Base-by-base conservation (phyloP, 768 basidiomycete genomes). In the Hypholoma sublateritium region DNA sequence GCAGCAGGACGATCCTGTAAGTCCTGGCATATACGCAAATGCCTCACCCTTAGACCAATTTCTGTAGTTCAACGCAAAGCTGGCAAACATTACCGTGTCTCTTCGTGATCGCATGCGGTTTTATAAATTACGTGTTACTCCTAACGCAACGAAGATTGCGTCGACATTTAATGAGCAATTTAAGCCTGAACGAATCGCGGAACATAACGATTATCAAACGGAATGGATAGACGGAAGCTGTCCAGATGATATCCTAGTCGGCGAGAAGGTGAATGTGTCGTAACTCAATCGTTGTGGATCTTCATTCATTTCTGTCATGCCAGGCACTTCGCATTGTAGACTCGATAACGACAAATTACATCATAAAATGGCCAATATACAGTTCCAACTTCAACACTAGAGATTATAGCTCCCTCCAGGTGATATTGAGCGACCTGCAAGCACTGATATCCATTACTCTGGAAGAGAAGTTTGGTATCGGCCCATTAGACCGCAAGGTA, bases 91-190 rank as follows among this genome's bases (percentile, higher is more conserved):
- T 17, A 81, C 81, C 1, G 71, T 83, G 39, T 91, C 91, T 3
- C 77, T 93, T 41, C 84, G 89, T 22, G 91, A 92, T 53, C 77
- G 91, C 51, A 92, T 93, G 91, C 80, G 86, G 28, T 93, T 93
- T 68, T 93, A 93, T 72, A 92, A 92, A 69, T 76, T 92, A 55
- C 82, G 81, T 51, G 88, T 86, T 53, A 93, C 85, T 21, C 87
- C 78, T 19, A 88, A 85, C 68, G 88, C 84, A 41, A 82, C 83
- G 5, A 77, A 75, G 48, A 86, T 90, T 43, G 90, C 89, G 0
- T 82, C 86, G 5, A 84, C 82, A 11, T 93, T 89, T 70, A 97
- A 96, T 66, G 84, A 85, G 57, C 86, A 87, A 58, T 91, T 93
- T 69, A 84, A 85, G 66, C 89, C 93, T 2, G 92, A 95, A 66